Base-by-base conservation (phyloP, 805 yeast genomes). In the Saccharomyces eubayanus region DNA sequence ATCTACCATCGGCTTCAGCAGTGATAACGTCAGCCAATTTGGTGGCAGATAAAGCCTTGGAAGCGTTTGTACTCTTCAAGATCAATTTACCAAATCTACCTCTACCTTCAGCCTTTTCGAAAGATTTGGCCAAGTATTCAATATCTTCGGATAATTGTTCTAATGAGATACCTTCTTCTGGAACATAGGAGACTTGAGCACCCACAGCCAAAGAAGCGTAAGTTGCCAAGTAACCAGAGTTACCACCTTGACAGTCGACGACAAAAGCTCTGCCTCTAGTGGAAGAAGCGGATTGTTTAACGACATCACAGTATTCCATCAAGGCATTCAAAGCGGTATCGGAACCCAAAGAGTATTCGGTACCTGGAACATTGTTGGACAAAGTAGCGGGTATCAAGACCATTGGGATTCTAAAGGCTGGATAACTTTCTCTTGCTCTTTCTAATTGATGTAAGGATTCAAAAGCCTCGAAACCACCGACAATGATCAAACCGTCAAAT, bases 161-260 rank as follows among this genome's bases (percentile, higher is more conserved):
- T 61, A 87, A 72, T 48, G 78, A 72, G 46, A 86, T 78, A 52
- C 83, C 81, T 60, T 82, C 81, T 65, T 87, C 95, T 31, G 94
- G 95, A 28, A 85, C 85, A 63, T 87, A 87, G 0, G 88, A 80
- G 4, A 85, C 87, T 55, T 80, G 79, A 2, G 91, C 85, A 60
- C 92, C 92, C 31, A 85, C 78, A 47, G 84, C 82, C 55, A 87
- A 71, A 31, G 85, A 85, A 12, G 84, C 80, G 61, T 76, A 78
- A 1, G 88, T 78, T 21, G 94, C 90, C 61, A 87, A 80, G 66
- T 78, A 87, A 50, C 95, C 95, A 28, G 88, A 83, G 70, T 87
- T 82, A 52, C 95, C 95, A 63, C 95, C 95, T 73, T 87, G 95
- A 30, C 84, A 86, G 65, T 87, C 95, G 56, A 87, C 87, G 36